Evolutionary conservation across 768 basidiomycete species (phyloP).

Genomic region (Lyophyllum semitale): DNA sequence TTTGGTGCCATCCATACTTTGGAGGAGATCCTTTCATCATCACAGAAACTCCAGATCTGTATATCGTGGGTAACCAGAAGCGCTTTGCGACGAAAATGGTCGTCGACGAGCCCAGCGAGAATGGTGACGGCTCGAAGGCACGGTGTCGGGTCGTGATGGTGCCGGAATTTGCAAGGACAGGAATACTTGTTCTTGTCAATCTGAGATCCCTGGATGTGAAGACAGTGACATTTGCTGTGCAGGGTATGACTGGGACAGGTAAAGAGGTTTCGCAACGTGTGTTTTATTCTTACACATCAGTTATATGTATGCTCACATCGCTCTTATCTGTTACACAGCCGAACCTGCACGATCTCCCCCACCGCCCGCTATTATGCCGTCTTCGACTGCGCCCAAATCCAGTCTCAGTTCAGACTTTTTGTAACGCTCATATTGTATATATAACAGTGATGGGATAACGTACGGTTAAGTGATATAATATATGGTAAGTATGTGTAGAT

Average conservation of each 20-base stretch:
- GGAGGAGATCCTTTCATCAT: constrained; percentile 89
- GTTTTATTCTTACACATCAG: background rate
- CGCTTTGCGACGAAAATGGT: constrained; percentile 77
- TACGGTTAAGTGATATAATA: background rate
- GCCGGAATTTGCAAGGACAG: constrained; percentile 80
- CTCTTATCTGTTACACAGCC: constrained; percentile 1
- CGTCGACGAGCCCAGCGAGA: constrained; percentile 35
- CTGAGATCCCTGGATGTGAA: constrained; percentile 73
- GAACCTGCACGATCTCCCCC: background rate
- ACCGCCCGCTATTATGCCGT: constrained; percentile 6
- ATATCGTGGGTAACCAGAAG: constrained; percentile 91
- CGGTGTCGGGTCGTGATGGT: constrained; percentile 76
- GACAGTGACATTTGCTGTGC: constrained; percentile 58
- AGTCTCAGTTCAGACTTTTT: constrained; percentile 10
- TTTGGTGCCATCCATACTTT: constrained; percentile 97
- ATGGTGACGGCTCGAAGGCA: constrained; percentile 26
- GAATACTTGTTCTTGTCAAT: constrained; percentile 79
- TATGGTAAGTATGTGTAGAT: background rate
- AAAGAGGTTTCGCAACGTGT: constrained; percentile 15
- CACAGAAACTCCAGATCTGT: constrained; percentile 82
- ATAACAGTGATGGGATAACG: background rate
- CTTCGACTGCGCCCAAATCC: constrained; percentile 12
- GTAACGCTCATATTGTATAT: background rate
- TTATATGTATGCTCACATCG: background rate
- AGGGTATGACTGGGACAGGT: constrained; percentile 41